Conservation (phyloP, 495 filamentous ascomycete genomes). For the Aspergillus funiculosus region DNA sequence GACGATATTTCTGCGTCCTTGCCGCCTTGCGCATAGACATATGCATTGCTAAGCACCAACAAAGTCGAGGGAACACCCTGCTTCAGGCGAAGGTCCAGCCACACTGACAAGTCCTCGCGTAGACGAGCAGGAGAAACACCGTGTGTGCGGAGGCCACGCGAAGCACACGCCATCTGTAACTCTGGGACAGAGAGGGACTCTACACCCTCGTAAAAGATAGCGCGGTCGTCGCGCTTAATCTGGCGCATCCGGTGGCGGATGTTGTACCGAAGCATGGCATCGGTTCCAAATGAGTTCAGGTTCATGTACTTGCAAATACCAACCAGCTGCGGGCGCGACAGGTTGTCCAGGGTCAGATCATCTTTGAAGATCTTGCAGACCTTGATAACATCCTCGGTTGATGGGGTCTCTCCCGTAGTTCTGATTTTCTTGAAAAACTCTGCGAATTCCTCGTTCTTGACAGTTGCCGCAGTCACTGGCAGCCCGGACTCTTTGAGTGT, state of each 20-base stretch:
- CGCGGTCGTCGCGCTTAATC: slow-evolving; percentile 95
- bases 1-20: slow-evolving; percentile 81
- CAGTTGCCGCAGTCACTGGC: slow-evolving; percentile 75
- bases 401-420: slow-evolving; percentile 82
- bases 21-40: slow-evolving; percentile 80
- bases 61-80: slow-evolving; percentile 91
- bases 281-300: slow-evolving; percentile 91
- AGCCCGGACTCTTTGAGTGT: slow-evolving; percentile 90
- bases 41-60: slow-evolving; percentile 92
- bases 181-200: slow-evolving; percentile 89
- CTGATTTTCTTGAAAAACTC: slow-evolving; percentile 97
- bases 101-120: slow-evolving; percentile 87
- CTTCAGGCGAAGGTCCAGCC: slow-evolving; percentile 90
- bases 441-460: slow-evolving; percentile 91
- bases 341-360: slow-evolving; percentile 93
- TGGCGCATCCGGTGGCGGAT: slow-evolving; percentile 97
- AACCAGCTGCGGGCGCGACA: slow-evolving; percentile 91
- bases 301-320: slow-evolving; percentile 99
- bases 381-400: slow-evolving; percentile 88
- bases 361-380: slow-evolving; percentile 99
- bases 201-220: slow-evolving; percentile 92
- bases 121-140: slow-evolving; percentile 81
- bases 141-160: slow-evolving; percentile 86
- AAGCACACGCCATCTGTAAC: slow-evolving; percentile 83
- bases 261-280: slow-evolving; percentile 95